Conservation (phyloP, 371 early-diverging fungal species). For the Mortierella sp. region DNA sequence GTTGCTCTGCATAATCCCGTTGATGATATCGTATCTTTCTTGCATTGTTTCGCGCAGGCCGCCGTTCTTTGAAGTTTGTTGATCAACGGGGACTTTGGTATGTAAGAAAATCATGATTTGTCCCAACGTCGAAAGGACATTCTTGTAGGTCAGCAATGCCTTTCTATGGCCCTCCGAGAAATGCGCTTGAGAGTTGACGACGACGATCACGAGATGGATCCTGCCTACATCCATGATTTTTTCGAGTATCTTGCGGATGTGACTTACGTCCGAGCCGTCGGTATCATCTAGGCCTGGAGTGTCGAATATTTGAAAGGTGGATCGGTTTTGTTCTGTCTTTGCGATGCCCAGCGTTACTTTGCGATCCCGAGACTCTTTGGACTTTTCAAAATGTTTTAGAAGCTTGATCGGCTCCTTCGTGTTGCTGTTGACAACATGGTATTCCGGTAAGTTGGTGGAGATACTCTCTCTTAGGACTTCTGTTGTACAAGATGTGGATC, state of each 20-base stretch:
- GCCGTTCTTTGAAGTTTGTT: not conserved
- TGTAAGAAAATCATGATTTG: constrained; percentile 1
- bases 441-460: not conserved
- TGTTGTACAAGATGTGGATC: not conserved
- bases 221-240: not conserved
- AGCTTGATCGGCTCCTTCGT: not conserved
- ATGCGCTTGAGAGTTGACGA: not conserved
- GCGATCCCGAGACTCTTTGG: not conserved
- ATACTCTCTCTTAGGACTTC: not conserved
- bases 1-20: not conserved
- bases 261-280: not conserved
- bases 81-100: not conserved
- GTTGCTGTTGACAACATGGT: not conserved
- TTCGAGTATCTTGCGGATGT: not conserved
- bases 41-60: not conserved
- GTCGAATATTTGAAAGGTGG: not conserved
- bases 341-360: not conserved
- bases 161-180: not conserved
- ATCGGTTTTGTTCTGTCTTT: not conserved
- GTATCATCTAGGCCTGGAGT: not conserved
- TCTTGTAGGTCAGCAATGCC: not conserved
- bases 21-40: not conserved
- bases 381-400: not conserved
- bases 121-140: not conserved
- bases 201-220: not conserved